Conservation (phyloP, 768 basidiomycete species). For the Neoboletus brunneissimus region DNA sequence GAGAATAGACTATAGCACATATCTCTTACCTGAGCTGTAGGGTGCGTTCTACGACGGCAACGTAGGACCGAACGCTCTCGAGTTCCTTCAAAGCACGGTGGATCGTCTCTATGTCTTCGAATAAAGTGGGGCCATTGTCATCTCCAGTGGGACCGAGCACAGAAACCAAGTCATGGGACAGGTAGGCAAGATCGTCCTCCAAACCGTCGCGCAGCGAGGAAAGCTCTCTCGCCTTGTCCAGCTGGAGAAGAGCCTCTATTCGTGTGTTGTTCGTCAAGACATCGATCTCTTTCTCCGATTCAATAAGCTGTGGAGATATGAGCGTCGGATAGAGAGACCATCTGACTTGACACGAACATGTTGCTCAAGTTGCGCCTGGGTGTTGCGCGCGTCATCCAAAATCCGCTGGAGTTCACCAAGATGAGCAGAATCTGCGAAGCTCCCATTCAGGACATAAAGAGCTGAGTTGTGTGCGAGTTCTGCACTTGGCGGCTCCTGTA, state of each 20-base stretch:
- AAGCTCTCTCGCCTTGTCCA: constrained; percentile 68
- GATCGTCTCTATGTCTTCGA: constrained; percentile 79
- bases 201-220: constrained; percentile 75
- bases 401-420: constrained; percentile 46
- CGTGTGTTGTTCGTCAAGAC: constrained; percentile 49
- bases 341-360: constrained; percentile 41
- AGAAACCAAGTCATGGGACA: constrained; percentile 65
- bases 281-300: constrained; percentile 50
- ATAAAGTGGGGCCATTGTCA: constrained; percentile 55
- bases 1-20: background rate
- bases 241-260: constrained; percentile 43
- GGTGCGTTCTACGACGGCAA: constrained; percentile 67
- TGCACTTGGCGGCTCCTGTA: constrained; percentile 51
- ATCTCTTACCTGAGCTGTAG: constrained; percentile 64
- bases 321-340: constrained; percentile 9
- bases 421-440: constrained; percentile 48
- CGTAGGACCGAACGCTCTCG: constrained; percentile 71
- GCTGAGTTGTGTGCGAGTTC: constrained; percentile 34
- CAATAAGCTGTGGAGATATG: constrained; percentile 51
- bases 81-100: constrained; percentile 77
- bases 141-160: constrained; percentile 42
- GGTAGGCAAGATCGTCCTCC: constrained; percentile 69
- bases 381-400: constrained; percentile 42
- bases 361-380: constrained; percentile 39
- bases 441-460: constrained; percentile 41